phyloP scores from a whole-genome alignment of 768 basidiomycete species.

The Termitomyces sp. region DNA sequence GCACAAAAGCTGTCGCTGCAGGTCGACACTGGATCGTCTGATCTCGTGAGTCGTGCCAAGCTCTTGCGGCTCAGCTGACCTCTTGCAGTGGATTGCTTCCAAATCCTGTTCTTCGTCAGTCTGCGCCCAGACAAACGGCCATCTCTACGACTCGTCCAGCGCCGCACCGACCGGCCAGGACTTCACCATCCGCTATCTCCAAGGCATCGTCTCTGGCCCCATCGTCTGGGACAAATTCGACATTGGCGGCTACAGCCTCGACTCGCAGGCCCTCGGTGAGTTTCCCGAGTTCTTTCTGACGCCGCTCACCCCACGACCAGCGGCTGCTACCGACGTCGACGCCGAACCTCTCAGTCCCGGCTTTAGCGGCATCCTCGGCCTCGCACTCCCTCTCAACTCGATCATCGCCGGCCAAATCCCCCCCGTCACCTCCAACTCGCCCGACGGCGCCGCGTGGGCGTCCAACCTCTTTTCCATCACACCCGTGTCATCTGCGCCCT shows the following conservation, averaged over 20 bases:
- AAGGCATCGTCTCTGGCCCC: conserved; percentile 54
- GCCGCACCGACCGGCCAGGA: conserved; percentile 34
- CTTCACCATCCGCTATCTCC: conserved; percentile 55
- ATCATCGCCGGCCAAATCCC: conserved; percentile 50
- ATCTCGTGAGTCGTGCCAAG: conserved; percentile 69
- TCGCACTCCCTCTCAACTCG: conserved; percentile 72
- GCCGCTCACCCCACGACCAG: conserved; percentile 24
- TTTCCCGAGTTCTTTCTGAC: background rate
- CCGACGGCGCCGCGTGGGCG: conserved; percentile 62
- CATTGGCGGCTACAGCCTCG: conserved; percentile 59
- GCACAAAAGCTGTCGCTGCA: conserved; percentile 56
- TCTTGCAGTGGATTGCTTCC: conserved; percentile 80
- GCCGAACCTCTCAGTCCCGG: conserved; percentile 50
- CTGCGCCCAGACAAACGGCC: conserved; percentile 42
- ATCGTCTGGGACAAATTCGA: conserved; percentile 65
- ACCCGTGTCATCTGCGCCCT: conserved; percentile 44
- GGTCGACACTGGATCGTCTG: conserved; percentile 79
- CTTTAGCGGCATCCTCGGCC: conserved; percentile 69
- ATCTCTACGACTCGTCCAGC: conserved; percentile 50
- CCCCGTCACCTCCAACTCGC: conserved; percentile 39
- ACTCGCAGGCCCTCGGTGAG: conserved; percentile 67
- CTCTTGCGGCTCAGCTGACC: too few relatives aligned
- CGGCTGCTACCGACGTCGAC: conserved; percentile 49
- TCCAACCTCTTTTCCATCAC: conserved; percentile 72
- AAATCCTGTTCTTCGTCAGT: conserved; percentile 51